Conservation (phyloP, 352 stramenopile species). For the Phytophthora hibernalis region DNA sequence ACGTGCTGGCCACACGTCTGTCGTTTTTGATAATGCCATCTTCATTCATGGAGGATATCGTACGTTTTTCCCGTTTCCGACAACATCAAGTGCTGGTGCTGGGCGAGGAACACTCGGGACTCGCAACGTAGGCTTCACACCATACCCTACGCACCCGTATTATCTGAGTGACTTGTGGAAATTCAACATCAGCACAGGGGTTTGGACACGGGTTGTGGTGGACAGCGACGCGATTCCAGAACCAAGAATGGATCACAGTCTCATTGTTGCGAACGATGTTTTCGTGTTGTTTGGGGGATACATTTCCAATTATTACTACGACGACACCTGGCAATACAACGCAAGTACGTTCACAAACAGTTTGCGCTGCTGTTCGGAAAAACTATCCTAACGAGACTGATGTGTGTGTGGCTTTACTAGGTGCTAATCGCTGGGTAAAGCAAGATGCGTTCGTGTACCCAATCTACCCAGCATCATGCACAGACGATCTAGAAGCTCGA, state of each 20-base stretch:
- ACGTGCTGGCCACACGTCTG: constrained; percentile 87
- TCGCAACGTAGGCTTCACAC: constrained; percentile 70
- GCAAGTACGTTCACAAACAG: constrained; percentile 58
- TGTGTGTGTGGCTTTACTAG: constrained; percentile 24
- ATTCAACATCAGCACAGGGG: constrained; percentile 87
- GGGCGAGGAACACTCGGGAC: constrained; percentile 64
- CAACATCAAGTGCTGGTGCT: constrained; percentile 83
- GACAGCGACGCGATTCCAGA: constrained; percentile 46
- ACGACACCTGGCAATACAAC: constrained; percentile 97
- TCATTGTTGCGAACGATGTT: constrained; percentile 79
- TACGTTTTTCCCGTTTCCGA: constrained; percentile 96
- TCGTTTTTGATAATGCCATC: constrained; percentile 76
- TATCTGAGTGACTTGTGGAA: constrained; percentile 95
- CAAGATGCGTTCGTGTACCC: constrained; percentile 92
- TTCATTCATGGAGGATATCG: constrained; percentile 95
- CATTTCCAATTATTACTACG: constrained; percentile 93
- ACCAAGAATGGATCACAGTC: constrained; percentile 82
- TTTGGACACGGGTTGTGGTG: constrained; percentile 81
- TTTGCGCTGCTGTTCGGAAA: neutral
- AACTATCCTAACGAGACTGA: neutral
- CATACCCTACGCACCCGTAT: constrained; percentile 93
- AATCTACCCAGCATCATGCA: constrained; percentile 91
- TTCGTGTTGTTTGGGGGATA: constrained; percentile 95
- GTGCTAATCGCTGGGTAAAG: constrained; percentile 88
- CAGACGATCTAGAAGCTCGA: constrained; percentile 85